phyloP scores from a whole-genome alignment of 805 yeast genomes.

The Naumovozyma castellii region DNA sequence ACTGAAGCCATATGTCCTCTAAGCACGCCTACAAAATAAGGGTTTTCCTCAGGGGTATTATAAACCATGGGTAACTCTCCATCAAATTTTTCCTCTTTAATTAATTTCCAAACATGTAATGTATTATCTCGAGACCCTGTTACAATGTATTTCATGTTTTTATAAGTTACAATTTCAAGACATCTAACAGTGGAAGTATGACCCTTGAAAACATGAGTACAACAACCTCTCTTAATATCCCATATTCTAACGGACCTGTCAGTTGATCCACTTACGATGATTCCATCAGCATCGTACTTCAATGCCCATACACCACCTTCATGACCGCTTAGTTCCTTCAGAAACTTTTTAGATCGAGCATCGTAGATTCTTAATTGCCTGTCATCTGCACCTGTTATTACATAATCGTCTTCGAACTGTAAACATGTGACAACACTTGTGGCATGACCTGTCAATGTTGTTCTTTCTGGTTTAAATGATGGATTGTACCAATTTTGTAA shows the following conservation, averaged over 20 bases:
- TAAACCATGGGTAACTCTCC: conserved; percentile 31
- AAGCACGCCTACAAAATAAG: conserved; percentile 58
- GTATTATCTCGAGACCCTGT: conserved; percentile 79
- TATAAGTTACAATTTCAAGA: conserved; percentile 66
- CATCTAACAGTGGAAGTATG: conserved; percentile 92
- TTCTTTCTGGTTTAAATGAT: conserved; percentile 53
- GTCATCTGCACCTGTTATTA: conserved; percentile 90
- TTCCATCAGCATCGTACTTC: conserved; percentile 66
- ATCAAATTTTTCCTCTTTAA: conserved; percentile 52
- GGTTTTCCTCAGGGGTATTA: conserved; percentile 35
- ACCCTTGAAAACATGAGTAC: conserved; percentile 86
- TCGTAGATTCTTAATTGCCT: conserved; percentile 71
- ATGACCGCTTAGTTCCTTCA: conserved; percentile 67
- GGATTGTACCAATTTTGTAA: conserved; percentile 76
- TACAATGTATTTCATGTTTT: conserved; percentile 60
- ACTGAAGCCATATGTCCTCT: conserved; percentile 75
- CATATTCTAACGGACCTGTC: conserved; percentile 91
- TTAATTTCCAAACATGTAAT: conserved; percentile 76
- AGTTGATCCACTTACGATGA: conserved; percentile 83
- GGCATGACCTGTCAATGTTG: conserved; percentile 61
- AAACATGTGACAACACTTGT: conserved; percentile 86
- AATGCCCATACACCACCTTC: conserved; percentile 99
- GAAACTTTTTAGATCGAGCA: conserved; percentile 57
- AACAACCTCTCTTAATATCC: conserved; percentile 75
- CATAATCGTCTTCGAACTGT: conserved; percentile 83